Evolutionary conservation across 768 basidiomycete species (phyloP).

Genomic region (Leccinum pellstonianum): DNA sequence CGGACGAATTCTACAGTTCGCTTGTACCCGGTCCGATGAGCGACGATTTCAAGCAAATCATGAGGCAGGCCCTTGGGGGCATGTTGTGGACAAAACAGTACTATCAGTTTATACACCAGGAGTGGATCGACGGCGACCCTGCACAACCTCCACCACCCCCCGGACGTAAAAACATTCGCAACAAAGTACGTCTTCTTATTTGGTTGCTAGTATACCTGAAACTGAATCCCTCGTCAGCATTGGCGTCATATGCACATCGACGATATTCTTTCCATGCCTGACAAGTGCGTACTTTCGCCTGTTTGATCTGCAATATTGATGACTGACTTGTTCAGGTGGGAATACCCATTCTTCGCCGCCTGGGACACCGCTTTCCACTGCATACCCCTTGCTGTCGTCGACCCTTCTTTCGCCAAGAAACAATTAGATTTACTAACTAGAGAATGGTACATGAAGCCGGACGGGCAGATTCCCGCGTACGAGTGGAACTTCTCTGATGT

Average conservation of each 20-base stretch:
- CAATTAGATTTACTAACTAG: conserved; percentile 94
- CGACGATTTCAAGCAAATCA: conserved; percentile 93
- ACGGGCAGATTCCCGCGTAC: conserved; percentile 97
- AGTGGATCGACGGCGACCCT: conserved; percentile 95
- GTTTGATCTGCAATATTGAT: not conserved
- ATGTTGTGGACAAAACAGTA: conserved; percentile 99
- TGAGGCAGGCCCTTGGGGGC: conserved; percentile 92
- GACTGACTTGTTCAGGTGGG: conserved; percentile 60
- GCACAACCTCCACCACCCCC: conserved; percentile 94
- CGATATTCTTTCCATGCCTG: conserved; percentile 98
- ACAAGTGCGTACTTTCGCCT: conserved; percentile 62
- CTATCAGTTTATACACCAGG: conserved; percentile 93
- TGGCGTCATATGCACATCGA: conserved; percentile 97
- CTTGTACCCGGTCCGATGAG: conserved; percentile 81
- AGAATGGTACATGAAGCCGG: conserved; percentile 99
- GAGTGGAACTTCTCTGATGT: conserved; percentile 99
- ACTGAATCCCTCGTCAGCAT: conserved; percentile 47
- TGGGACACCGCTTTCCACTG: conserved; percentile 99
- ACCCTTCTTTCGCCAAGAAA: conserved; percentile 94
- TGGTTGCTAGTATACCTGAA: not conserved
- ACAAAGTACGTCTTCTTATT: conserved; percentile 52
- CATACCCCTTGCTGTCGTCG: conserved; percentile 94
- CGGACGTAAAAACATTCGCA: conserved; percentile 80
- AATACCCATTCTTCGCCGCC: conserved; percentile 98
- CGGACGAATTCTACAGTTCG: conserved; percentile 91